phyloP scores from a whole-genome alignment of 768 basidiomycete species.

The Boletus rubroflammeus region DNA sequence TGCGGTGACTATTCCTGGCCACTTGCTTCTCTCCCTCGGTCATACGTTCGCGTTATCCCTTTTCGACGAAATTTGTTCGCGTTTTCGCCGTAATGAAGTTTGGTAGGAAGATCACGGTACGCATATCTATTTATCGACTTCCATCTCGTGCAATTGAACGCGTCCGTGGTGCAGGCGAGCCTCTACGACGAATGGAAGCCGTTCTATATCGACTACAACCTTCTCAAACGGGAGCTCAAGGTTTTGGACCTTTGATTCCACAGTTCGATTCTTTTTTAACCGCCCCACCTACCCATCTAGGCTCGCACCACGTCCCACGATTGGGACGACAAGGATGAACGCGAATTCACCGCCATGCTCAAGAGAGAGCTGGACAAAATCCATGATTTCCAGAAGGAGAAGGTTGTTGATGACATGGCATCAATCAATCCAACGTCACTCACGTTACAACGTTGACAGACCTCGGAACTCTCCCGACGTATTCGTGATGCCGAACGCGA shows the following conservation, averaged over 20 bases:
- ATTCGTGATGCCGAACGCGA: slow-evolving; percentile 81
- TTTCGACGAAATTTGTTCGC: neutral
- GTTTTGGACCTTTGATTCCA: slow-evolving; percentile 31
- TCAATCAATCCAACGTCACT: neutral
- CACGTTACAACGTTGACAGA: slow-evolving; percentile 39
- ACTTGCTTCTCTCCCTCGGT: neutral
- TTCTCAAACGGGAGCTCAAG: slow-evolving; percentile 88
- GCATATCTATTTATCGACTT: slow-evolving; percentile 14
- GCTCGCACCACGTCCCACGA: slow-evolving; percentile 47
- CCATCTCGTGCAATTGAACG: neutral
- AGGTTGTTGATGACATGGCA: slow-evolving; percentile 46
- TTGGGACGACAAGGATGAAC: slow-evolving; percentile 81
- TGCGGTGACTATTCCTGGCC: neutral
- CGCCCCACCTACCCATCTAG: slow-evolving; percentile 22
- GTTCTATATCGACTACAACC: slow-evolving; percentile 87
- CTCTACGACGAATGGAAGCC: slow-evolving; percentile 89
- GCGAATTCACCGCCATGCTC: slow-evolving; percentile 73
- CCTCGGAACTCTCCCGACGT: slow-evolving; percentile 73
- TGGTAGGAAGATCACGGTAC: slow-evolving; percentile 69
- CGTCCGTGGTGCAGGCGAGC: slow-evolving; percentile 50
- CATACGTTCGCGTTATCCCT: neutral
- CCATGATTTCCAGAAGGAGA: slow-evolving; percentile 86
- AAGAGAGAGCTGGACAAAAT: slow-evolving; percentile 90
- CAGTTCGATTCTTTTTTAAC: neutral
- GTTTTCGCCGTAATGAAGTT: slow-evolving; percentile 60